phyloP scores from a whole-genome alignment of 192 early-diverging fungal genomes.

The Entomortierella beljakovae region DNA sequence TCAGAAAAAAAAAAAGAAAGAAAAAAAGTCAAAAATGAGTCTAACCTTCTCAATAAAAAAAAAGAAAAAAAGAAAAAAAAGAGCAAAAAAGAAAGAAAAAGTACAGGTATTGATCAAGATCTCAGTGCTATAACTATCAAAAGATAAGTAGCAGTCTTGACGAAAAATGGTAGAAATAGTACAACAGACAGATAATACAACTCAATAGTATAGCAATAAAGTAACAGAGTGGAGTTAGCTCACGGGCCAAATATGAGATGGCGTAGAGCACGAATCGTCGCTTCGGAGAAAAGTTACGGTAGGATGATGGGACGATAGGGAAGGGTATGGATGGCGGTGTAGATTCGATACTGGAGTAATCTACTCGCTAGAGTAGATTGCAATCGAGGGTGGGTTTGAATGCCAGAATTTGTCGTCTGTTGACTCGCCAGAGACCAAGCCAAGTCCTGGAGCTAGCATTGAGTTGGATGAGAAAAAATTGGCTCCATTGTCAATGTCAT shows the following conservation, averaged over 20 bases:
- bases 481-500: neutral
- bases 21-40: neutral
- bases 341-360: neutral
- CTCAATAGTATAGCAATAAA: slow-evolving; percentile 17
- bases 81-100: slow-evolving; percentile 13
- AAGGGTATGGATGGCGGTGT: slow-evolving; percentile 9
- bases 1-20: slow-evolving; percentile 15
- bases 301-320: neutral
- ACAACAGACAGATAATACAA: slow-evolving; percentile 5
- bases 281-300: neutral
- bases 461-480: slow-evolving; percentile 7
- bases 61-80: neutral
- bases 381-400: slow-evolving; percentile 9
- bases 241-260: neutral
- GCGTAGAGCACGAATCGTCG: slow-evolving; percentile 1
- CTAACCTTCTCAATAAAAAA: neutral
- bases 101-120: slow-evolving; percentile 3
- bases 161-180: slow-evolving; percentile 19
- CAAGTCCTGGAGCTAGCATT: slow-evolving; percentile 7
- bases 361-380: slow-evolving; percentile 45
- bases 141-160: neutral
- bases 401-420: slow-evolving; percentile 42
- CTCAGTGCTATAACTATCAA: neutral
- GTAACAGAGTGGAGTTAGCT: neutral
- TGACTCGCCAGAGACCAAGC: slow-evolving; percentile 5